Conservation (phyloP, 768 basidiomycete species). For the Thelephora aurantiotincta region DNA sequence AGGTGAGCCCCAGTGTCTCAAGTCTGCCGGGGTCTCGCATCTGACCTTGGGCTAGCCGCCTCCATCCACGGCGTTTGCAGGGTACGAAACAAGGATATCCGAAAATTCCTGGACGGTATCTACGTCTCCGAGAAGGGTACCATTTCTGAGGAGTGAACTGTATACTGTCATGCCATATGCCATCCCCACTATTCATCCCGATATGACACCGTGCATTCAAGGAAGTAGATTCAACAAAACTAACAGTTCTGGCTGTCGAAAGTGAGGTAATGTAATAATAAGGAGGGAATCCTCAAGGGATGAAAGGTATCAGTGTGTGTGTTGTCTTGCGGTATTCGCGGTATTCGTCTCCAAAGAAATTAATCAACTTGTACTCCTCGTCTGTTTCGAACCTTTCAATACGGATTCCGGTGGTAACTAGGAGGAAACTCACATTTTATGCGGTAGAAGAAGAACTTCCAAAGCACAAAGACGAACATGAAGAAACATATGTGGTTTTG, state of each 20-base stretch:
- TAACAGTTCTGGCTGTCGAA: slow-evolving; percentile 17
- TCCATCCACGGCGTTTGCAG: slow-evolving; percentile 94
- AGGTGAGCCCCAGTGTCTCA: slow-evolving; percentile 27
- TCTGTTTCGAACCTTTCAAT: slow-evolving; percentile 25
- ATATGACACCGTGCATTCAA: slow-evolving; percentile 16
- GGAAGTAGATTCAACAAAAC: not conserved
- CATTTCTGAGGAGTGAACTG: slow-evolving; percentile 27
- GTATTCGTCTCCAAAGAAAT: slow-evolving; percentile 88
- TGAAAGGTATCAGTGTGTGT: slow-evolving; percentile 81
- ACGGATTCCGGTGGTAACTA: not conserved
- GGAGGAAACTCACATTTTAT: slow-evolving; percentile 47
- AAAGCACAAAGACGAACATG: slow-evolving; percentile 53
- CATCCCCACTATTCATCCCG: slow-evolving; percentile 8
- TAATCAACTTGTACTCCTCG: slow-evolving; percentile 67
- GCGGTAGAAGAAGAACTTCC: slow-evolving; percentile 76
- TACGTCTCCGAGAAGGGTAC: slow-evolving; percentile 79
- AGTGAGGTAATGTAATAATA: slow-evolving; percentile 1
- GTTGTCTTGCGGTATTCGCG: slow-evolving; percentile 59
- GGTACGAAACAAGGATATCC: slow-evolving; percentile 99
- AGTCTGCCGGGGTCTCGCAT: not conserved
- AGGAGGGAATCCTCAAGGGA: slow-evolving; percentile 32
- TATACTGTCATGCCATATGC: slow-evolving; percentile 12
- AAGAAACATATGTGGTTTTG: slow-evolving; percentile 73
- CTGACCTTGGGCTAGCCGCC: slow-evolving; percentile 42
- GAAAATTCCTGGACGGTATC: slow-evolving; percentile 94